A percentile compares a stretch with the other conserved stretches of the same genome.
These are phyloP conservation scores for Kwoniella mangroviensis DNA, from an alignment of 768 basidiomycete genomes.

Conservation along the genomic window DNA sequence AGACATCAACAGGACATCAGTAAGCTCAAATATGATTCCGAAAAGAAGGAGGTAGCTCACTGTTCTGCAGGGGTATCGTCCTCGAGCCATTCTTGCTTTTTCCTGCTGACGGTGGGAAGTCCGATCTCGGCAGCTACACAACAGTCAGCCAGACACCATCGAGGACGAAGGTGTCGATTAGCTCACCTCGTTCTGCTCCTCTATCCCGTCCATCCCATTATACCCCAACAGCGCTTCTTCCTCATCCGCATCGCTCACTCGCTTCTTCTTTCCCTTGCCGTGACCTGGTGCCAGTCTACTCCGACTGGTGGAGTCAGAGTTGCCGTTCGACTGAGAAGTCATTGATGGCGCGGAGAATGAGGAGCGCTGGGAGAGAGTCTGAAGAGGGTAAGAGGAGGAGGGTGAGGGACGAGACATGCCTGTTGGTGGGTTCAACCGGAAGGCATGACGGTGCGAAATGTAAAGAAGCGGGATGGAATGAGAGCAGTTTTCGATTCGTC, in stretches of 20 bases:
- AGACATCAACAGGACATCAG: not conserved
- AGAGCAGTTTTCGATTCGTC: no score
- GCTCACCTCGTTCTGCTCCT: slow-evolving; percentile 18
- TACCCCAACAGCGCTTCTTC: slow-evolving; percentile 38
- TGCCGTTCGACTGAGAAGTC: slow-evolving; percentile 1
- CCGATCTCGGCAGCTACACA: not conserved
- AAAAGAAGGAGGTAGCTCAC: slow-evolving; percentile 18
- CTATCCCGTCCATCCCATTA: slow-evolving; percentile 3
- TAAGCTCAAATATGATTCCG: slow-evolving; percentile 1
- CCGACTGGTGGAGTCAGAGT: not conserved
- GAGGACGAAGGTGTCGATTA: not conserved
- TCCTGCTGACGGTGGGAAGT: not conserved
- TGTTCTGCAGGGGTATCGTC: slow-evolving; percentile 40
- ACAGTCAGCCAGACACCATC: not conserved
- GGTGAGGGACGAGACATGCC: slow-evolving; percentile 17
- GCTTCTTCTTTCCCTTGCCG: slow-evolving; percentile 46
- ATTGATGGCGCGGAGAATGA: slow-evolving; percentile 31
- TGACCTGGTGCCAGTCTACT: not conserved
- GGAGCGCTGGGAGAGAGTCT: slow-evolving; percentile 36
- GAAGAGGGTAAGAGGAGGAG: slow-evolving; percentile 36
- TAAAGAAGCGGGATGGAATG: not conserved
- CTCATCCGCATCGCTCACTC: slow-evolving; percentile 45
- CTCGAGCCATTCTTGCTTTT: slow-evolving; percentile 41
- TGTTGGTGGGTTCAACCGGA: not conserved
- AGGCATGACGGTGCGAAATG: not conserved